Evolutionary conservation across 805 yeast genomes (phyloP).

Genomic region (Saccharomycopsis synnaedendra): DNA sequence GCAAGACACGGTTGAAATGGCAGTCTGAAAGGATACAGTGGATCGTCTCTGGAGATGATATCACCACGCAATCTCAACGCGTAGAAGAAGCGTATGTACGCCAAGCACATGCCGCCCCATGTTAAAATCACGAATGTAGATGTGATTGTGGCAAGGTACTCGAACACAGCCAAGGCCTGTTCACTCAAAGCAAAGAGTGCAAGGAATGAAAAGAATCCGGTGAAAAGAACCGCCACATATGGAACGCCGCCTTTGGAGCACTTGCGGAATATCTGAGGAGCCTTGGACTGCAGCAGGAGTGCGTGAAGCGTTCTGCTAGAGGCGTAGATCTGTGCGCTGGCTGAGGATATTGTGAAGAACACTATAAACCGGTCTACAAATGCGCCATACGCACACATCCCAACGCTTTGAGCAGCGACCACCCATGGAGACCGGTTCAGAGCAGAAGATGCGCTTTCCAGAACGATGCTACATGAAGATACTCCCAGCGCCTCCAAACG

Average conservation of each 20-base stretch:
- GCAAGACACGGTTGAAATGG: constrained; percentile 64
- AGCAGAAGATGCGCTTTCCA: constrained; percentile 21
- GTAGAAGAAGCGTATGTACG: constrained; percentile 52
- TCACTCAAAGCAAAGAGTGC: constrained; percentile 50
- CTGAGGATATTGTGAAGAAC: constrained; percentile 43
- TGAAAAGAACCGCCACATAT: constrained; percentile 50
- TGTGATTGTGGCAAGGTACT: constrained; percentile 52
- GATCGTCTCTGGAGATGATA: constrained; percentile 50
- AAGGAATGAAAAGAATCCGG: constrained; percentile 49
- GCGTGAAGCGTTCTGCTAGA: constrained; percentile 46
- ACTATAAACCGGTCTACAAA: constrained; percentile 40
- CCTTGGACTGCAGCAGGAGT: constrained; percentile 42
- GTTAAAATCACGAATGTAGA: constrained; percentile 69
- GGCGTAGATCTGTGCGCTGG: constrained; percentile 42
- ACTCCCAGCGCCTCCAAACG: constrained; percentile 4
- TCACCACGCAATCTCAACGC: constrained; percentile 54
- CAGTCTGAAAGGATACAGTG: constrained; percentile 55
- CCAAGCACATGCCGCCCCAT: constrained; percentile 64
- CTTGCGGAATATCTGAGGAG: constrained; percentile 44
- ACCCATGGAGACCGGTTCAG: constrained; percentile 48
- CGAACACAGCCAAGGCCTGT: constrained; percentile 51
- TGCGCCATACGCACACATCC: constrained; percentile 35
- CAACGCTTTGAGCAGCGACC: constrained; percentile 43
- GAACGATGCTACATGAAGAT: constrained; percentile 3
- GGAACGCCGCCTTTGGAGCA: constrained; percentile 64